Conservation (phyloP, 139 green algal genomes). For the Microglena sp. region DNA sequence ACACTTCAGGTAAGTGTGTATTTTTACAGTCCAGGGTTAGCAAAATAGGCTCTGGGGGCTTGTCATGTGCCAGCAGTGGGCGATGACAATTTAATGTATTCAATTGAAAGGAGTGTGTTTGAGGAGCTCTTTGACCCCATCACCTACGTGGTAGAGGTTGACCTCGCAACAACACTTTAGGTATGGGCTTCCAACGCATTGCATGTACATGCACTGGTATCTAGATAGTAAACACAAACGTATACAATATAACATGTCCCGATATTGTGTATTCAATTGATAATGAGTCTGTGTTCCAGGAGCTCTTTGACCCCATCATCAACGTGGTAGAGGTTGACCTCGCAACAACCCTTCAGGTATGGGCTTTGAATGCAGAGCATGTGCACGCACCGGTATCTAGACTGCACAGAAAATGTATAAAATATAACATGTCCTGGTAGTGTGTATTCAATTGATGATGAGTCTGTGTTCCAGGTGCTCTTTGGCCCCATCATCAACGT, state of each 20-base stretch:
- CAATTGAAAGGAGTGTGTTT: conserved; percentile 46
- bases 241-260: too few relatives aligned
- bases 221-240: too few relatives aligned
- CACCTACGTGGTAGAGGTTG: conserved; percentile 55
- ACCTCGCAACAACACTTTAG: conserved; percentile 45
- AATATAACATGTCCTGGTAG: too few relatives aligned
- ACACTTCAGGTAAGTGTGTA: conserved; percentile 51
- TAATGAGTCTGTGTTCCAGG: conserved; percentile 56
- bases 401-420: too few relatives aligned
- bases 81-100: too few relatives aligned
- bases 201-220: background rate
- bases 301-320: conserved; percentile 62
- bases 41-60: too few relatives aligned
- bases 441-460: too few relatives aligned
- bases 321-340: conserved; percentile 67
- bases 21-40: too few relatives aligned
- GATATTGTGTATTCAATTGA: too few relatives aligned
- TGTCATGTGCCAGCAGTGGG: too few relatives aligned
- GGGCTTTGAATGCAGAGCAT: background rate
- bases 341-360: conserved; percentile 29
- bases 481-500: conserved; percentile 60
- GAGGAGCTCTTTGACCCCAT: conserved; percentile 32
- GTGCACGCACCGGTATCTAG: background rate
- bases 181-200: background rate
- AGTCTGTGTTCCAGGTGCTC: conserved; percentile 60